Evolutionary conservation across 257 asterid species (phyloP).

Genomic region (Parsonsia alboflavescens): DNA sequence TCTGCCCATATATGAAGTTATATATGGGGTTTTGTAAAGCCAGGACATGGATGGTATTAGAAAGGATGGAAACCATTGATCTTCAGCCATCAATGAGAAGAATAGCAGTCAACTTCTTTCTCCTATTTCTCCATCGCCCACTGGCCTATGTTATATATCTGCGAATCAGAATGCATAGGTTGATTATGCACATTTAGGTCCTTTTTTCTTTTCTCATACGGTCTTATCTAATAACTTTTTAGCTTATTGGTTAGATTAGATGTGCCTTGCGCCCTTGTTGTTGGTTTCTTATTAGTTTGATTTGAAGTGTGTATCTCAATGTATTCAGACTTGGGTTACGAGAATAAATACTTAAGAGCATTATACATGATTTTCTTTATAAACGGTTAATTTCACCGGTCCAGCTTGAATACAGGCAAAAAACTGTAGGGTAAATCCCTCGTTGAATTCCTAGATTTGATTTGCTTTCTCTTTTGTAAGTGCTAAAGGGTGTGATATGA

Average conservation of each 20-base stretch:
- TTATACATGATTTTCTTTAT: background rate
- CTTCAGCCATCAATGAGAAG: background rate
- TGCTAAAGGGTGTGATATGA: background rate
- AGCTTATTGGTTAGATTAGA: background rate
- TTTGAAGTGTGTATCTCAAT: slow-evolving; percentile 2
- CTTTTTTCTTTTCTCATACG: background rate
- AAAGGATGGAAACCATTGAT: background rate
- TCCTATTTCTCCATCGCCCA: background rate
- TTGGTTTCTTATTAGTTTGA: background rate
- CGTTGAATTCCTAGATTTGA: background rate
- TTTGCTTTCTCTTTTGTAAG: background rate
- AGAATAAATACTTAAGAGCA: background rate
- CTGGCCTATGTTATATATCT: background rate
- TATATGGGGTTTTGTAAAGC: background rate
- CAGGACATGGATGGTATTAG: background rate
- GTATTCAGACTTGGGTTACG: background rate
- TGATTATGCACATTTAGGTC: background rate
- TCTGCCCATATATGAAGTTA: background rate
- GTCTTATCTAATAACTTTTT: background rate
- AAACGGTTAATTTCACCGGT: background rate
- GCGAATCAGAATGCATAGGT: background rate
- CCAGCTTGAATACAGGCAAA: background rate
- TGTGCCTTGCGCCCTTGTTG: background rate
- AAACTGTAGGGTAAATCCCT: background rate
- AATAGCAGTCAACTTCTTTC: background rate